Evolutionary conservation across 495 filamentous ascomycete species (phyloP).

Genomic region (Aspergillus leporis): DNA sequence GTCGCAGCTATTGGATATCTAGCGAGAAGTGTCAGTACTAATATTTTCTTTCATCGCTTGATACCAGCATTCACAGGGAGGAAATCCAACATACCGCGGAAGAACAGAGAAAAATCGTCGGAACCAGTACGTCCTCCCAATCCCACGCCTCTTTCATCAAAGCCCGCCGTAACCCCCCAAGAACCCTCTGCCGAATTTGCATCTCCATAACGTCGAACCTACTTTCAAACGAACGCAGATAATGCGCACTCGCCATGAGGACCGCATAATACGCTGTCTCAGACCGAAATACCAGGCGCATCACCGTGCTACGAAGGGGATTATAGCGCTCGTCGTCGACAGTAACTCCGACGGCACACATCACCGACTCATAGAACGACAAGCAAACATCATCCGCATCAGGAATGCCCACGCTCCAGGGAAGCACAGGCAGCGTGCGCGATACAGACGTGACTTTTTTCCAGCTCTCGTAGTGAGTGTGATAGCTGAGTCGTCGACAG

Average conservation of each 20-base stretch:
- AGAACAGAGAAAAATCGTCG: conserved; percentile 9
- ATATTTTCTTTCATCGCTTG: neutral
- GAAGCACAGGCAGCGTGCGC: neutral
- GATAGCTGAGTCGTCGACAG: neutral
- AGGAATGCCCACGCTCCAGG: conserved; percentile 6
- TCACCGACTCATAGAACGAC: conserved; percentile 4
- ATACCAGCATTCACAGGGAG: too few species aligned
- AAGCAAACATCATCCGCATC: conserved; percentile 6
- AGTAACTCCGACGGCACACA: conserved; percentile 5
- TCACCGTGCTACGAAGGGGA: conserved; percentile 8
- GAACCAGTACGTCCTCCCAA: conserved; percentile 4
- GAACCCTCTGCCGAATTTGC: conserved; percentile 3
- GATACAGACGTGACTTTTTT: neutral
- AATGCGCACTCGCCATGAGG: conserved; percentile 8
- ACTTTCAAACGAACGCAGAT: conserved; percentile 2
- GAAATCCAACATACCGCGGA: conserved; percentile 5
- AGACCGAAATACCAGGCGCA: conserved; percentile 8
- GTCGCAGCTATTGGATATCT: conserved; percentile 9
- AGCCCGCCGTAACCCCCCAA: conserved; percentile 3
- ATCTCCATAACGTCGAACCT: conserved; percentile 4
- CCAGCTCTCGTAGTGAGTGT: conserved; percentile 2
- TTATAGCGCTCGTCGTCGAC: conserved; percentile 6
- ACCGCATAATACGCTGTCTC: conserved; percentile 7
- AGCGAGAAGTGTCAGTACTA: neutral
- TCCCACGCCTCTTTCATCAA: neutral